Conservation (phyloP, 2,329 filamentous ascomycete species). For the Neonectria sp. region DNA sequence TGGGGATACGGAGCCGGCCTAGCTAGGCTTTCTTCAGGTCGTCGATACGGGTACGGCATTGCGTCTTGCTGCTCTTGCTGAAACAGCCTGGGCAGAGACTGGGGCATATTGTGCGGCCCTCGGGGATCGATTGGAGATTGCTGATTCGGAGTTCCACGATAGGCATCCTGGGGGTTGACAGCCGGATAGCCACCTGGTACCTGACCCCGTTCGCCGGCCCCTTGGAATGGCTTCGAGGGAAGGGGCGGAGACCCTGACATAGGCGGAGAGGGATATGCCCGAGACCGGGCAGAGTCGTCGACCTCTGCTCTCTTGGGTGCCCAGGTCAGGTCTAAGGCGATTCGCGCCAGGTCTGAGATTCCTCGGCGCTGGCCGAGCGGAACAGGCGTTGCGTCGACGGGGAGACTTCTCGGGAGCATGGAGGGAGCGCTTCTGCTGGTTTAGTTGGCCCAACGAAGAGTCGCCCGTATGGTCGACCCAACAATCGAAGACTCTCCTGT, state of each 20-base stretch:
- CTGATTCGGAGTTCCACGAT: conserved; percentile 57
- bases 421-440: conserved; percentile 53
- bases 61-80: conserved; percentile 45
- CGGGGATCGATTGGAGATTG: conserved; percentile 43
- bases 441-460: conserved; percentile 38
- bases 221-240: conserved; percentile 71
- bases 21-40: conserved; percentile 43
- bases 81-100: conserved; percentile 46
- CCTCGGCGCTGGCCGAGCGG: conserved; percentile 73
- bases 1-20: conserved; percentile 47
- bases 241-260: conserved; percentile 79
- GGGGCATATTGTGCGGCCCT: conserved; percentile 44
- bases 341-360: conserved; percentile 67
- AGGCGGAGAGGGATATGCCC: conserved; percentile 80
- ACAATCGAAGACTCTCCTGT: conserved; percentile 23
- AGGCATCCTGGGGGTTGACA: conserved; percentile 64
- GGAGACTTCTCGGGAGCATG: conserved; percentile 68
- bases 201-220: conserved; percentile 69
- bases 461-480: conserved; percentile 32
- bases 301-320: conserved; percentile 66
- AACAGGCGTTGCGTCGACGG: conserved; percentile 59
- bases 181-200: conserved; percentile 59
- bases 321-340: conserved; percentile 62
- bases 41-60: conserved; percentile 46
- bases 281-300: conserved; percentile 69